Evolutionary conservation across 345 rosid species (phyloP).

Genomic region (Toxicodendron radicans): DNA sequence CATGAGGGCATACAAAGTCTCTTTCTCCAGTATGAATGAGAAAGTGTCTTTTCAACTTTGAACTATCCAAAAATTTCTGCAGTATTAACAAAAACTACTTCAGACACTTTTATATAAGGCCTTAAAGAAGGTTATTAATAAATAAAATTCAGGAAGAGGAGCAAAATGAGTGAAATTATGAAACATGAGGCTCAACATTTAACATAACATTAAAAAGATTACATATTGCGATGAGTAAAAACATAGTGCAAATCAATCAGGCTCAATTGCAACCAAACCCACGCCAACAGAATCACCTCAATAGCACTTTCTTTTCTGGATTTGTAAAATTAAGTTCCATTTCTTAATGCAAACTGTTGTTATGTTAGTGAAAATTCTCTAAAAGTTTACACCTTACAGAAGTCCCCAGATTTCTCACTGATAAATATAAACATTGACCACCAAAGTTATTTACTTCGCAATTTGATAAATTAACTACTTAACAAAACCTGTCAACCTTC

Average conservation of each 20-base stretch:
- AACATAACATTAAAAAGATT: not conserved
- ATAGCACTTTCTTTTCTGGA: not conserved
- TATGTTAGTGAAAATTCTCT: not conserved
- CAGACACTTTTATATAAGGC: conserved; percentile 5
- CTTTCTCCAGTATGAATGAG: conserved; percentile 96
- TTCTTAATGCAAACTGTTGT: not conserved
- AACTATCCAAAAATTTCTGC: conserved; percentile 99
- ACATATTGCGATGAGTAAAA: not conserved
- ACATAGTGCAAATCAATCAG: not conserved
- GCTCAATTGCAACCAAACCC: not conserved
- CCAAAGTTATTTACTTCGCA: not conserved
- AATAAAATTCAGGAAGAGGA: not conserved
- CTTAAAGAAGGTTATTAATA: conserved; percentile 1
- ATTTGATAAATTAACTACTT: not conserved
- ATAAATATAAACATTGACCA: not conserved
- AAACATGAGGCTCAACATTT: not conserved
- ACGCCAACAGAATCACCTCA: not conserved
- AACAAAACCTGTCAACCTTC: not conserved
- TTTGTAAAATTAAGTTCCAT: not conserved
- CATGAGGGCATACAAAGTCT: conserved; percentile 81
- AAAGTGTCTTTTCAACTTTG: conserved; percentile 91
- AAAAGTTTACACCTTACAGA: not conserved
- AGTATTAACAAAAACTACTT: conserved; percentile 23
- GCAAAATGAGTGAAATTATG: not conserved
- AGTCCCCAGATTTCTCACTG: not conserved